Conservation (phyloP, 2,329 filamentous ascomycete species). For the Neospermospora avenae region DNA sequence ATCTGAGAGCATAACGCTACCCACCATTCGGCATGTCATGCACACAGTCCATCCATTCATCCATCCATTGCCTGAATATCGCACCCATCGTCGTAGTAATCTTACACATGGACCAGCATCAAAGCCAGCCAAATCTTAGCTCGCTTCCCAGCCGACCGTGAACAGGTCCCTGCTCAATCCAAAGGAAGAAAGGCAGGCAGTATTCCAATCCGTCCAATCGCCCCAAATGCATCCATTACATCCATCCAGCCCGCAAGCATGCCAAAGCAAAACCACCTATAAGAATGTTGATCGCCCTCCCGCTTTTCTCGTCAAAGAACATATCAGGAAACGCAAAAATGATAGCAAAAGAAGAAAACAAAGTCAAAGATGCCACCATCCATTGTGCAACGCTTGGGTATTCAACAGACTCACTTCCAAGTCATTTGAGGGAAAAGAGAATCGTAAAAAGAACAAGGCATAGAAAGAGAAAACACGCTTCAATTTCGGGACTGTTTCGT, state of each 20-base stretch:
- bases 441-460: constrained; percentile 14
- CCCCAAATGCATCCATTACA: constrained; percentile 7
- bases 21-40: background rate
- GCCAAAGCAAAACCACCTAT: background rate
- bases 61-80: background rate
- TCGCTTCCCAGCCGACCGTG: background rate
- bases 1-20: background rate
- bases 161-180: constrained; percentile 1
- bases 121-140: background rate
- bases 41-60: background rate
- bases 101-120: constrained; percentile 3
- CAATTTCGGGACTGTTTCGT: constrained; percentile 1
- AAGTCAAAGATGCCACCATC: constrained; percentile 8
- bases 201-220: constrained; percentile 3
- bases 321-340: background rate
- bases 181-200: background rate
- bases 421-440: constrained; percentile 6
- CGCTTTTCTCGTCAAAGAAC: background rate
- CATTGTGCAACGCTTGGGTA: constrained; percentile 22
- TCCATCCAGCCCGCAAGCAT: background rate
- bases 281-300: background rate
- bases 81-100: constrained; percentile 3
- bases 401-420: constrained; percentile 15
- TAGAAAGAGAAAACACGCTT: constrained; percentile 27
- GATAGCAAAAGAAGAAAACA: constrained; percentile 1